Conservation (phyloP, 768 basidiomycete species). For the Lyophyllum semitale region DNA sequence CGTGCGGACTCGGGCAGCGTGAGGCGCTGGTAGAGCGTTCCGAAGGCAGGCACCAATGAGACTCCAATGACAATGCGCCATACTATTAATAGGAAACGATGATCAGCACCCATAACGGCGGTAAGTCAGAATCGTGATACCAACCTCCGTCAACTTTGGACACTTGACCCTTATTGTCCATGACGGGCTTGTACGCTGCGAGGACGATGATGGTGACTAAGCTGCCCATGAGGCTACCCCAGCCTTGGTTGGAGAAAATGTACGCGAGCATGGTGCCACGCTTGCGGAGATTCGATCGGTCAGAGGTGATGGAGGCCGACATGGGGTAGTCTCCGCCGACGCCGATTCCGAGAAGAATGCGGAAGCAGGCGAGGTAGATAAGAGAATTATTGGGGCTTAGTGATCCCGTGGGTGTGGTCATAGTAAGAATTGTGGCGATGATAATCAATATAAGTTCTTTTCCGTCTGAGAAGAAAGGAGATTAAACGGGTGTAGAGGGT, state of each 20-base stretch:
- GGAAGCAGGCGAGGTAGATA: conserved; percentile 66
- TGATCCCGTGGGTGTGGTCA: conserved; percentile 65
- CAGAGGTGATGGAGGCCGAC: conserved; percentile 69
- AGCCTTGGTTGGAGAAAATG: conserved; percentile 78
- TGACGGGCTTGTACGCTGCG: conserved; percentile 59
- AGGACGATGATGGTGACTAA: conserved; percentile 67
- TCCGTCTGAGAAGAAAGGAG: conserved; percentile 46
- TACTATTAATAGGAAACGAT: conserved; percentile 31
- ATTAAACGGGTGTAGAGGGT: background rate
- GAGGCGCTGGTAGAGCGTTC: conserved; percentile 73
- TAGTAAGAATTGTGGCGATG: conserved; percentile 69
- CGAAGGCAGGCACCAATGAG: conserved; percentile 74
- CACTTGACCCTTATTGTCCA: conserved; percentile 58
- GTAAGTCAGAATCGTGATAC: conserved; percentile 19
- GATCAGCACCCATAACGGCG: background rate
- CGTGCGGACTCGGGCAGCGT: conserved; percentile 71
- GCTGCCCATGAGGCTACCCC: conserved; percentile 69
- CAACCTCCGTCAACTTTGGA: conserved; percentile 71
- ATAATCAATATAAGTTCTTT: conserved; percentile 84
- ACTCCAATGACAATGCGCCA: conserved; percentile 80
- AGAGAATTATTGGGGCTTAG: conserved; percentile 53
- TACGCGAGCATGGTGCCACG: conserved; percentile 77
- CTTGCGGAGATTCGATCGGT: conserved; percentile 64
- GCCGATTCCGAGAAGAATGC: conserved; percentile 76
- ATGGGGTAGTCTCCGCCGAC: conserved; percentile 83